phyloP scores from a whole-genome alignment of 257 asterid genomes.

The Voacanga thouarsii region DNA sequence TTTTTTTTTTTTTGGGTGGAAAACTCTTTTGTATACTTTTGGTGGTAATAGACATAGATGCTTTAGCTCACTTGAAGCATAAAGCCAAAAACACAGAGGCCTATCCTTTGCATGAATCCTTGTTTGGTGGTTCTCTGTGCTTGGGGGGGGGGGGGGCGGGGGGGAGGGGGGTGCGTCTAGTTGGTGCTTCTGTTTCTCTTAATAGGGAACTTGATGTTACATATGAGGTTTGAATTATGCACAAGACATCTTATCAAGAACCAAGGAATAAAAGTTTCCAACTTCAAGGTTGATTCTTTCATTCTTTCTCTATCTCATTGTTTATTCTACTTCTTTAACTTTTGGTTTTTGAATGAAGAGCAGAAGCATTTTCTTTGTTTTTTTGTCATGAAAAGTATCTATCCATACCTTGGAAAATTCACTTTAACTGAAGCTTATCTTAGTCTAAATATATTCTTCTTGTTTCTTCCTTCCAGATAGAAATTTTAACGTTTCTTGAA shows the following conservation, averaged over 20 bases:
- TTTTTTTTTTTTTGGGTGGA: too few species aligned
- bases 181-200: neutral
- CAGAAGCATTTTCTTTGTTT: slow-evolving; percentile 12
- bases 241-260: neutral
- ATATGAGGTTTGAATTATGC: neutral
- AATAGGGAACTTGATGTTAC: slow-evolving; percentile 6
- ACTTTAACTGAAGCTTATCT: slow-evolving; percentile 37
- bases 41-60: neutral
- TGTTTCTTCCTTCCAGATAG: slow-evolving; percentile 39
- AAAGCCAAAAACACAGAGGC: too few species aligned
- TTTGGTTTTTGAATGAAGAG: slow-evolving; percentile 1
- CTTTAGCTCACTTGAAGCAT: neutral
- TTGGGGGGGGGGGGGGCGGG: neutral
- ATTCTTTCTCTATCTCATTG: slow-evolving; percentile 8
- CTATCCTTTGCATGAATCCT: neutral
- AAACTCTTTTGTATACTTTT: too few species aligned
- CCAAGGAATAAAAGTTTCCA: slow-evolving; percentile 12
- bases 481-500: slow-evolving; percentile 23
- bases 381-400: slow-evolving; percentile 20
- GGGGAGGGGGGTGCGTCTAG: neutral
- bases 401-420: slow-evolving; percentile 25
- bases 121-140: neutral
- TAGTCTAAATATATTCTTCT: slow-evolving; percentile 44
- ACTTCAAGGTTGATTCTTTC: slow-evolving; percentile 18
- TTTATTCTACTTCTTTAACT: slow-evolving; percentile 5